A percentile compares a stretch with the other conserved stretches of the same genome.
phyloP scores from a whole-genome alignment of 2,329 filamentous ascomycete species.

The Cordyceps pruinosa region DNA sequence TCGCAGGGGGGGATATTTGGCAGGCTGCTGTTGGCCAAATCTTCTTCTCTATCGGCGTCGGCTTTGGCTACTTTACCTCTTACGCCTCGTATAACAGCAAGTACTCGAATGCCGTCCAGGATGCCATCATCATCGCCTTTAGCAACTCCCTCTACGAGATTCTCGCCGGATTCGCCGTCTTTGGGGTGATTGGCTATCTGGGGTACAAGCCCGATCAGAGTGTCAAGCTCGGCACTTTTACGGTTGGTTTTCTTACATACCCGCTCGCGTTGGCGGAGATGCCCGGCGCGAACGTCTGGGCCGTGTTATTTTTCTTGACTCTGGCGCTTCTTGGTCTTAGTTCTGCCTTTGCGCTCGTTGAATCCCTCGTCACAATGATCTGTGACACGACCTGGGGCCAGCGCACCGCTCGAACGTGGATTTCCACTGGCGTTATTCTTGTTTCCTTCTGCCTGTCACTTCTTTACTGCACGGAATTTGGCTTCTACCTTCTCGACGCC shows the following conservation, averaged over 20 bases:
- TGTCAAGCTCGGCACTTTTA: slow-evolving; percentile 40
- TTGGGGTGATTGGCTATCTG: slow-evolving; percentile 48
- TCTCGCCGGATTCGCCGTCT: slow-evolving; percentile 40
- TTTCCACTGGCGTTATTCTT: slow-evolving; percentile 40
- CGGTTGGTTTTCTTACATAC: slow-evolving; percentile 47
- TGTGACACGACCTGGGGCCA: slow-evolving; percentile 36
- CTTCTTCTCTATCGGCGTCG: slow-evolving; percentile 53
- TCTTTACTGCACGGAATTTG: slow-evolving; percentile 48
- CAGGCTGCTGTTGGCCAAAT: slow-evolving; percentile 54
- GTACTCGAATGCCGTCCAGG: slow-evolving; percentile 53
- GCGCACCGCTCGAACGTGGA: slow-evolving; percentile 28
- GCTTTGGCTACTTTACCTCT: slow-evolving; percentile 52
- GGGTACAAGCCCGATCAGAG: slow-evolving; percentile 24
- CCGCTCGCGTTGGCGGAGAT: slow-evolving; percentile 47
- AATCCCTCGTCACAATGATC: slow-evolving; percentile 42
- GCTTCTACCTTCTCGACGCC: slow-evolving; percentile 44
- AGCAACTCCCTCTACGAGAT: slow-evolving; percentile 53
- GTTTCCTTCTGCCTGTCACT: slow-evolving; percentile 42
- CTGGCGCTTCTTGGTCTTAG: slow-evolving; percentile 46
- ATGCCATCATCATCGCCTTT: slow-evolving; percentile 47
- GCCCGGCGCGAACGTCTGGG: slow-evolving; percentile 49
- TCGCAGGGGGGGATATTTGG: slow-evolving; percentile 47
- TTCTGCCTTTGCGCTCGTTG: slow-evolving; percentile 46
- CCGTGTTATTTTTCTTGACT: slow-evolving; percentile 46
- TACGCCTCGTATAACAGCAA: slow-evolving; percentile 53